These are phyloP conservation scores for Tolypocladium paradoxum DNA, from an alignment of 2,329 filamentous ascomycete species.

Conservation along the genomic window DNA sequence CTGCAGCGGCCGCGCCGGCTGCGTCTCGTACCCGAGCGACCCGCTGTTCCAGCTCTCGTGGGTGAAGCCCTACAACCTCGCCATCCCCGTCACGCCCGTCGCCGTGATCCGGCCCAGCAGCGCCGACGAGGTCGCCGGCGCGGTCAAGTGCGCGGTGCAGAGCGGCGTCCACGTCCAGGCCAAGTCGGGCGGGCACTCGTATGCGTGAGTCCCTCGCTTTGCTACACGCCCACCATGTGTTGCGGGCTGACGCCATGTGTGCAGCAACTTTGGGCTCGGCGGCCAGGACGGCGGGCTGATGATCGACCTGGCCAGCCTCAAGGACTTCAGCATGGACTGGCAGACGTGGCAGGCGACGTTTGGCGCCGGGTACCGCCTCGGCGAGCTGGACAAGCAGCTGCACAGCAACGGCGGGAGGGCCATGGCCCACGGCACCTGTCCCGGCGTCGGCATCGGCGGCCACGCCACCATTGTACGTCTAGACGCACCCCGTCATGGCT, in stretches of 20 bases:
- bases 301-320: slow-evolving; percentile 43
- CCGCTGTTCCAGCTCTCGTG: slow-evolving; percentile 35
- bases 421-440: slow-evolving; percentile 49
- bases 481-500: no score
- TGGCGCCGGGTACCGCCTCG: slow-evolving; percentile 41
- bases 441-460: slow-evolving; percentile 46
- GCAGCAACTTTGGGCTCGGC: slow-evolving; percentile 33
- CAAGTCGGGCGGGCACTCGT: slow-evolving; percentile 55
- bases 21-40: slow-evolving; percentile 34
- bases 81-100: slow-evolving; percentile 35
- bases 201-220: slow-evolving; percentile 24
- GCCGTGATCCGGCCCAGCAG: slow-evolving; percentile 46
- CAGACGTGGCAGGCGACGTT: slow-evolving; percentile 42
- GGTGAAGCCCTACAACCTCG: slow-evolving; percentile 44
- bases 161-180: slow-evolving; percentile 46
- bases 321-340: slow-evolving; percentile 41
- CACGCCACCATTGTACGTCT: slow-evolving; percentile 43
- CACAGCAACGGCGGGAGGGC: slow-evolving; percentile 42
- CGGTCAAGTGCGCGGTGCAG: slow-evolving; percentile 44
- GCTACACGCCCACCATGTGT: no score
- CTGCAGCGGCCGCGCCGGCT: slow-evolving; percentile 32
- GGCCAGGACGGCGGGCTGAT: slow-evolving; percentile 39
- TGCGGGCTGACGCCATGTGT: no score
- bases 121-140: slow-evolving; percentile 41
- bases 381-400: slow-evolving; percentile 38